Percentiles rank a stretch among this genome's conserved stretches.
phyloP scores from a whole-genome alignment of 108 stramenopile species.

The Nannochloropsis gaditana region DNA sequence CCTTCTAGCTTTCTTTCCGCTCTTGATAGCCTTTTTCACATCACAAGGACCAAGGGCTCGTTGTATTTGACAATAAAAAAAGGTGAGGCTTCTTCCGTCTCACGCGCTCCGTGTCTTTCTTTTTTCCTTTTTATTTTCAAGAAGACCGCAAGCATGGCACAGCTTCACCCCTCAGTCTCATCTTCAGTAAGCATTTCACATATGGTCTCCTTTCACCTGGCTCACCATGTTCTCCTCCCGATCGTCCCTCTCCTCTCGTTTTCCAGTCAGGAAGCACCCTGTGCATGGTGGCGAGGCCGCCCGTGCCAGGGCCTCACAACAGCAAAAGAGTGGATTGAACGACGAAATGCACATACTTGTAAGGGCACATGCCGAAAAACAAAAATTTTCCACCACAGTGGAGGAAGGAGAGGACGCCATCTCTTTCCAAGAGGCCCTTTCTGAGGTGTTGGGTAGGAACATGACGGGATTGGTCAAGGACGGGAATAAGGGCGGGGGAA shows the following conservation, averaged over 20 bases:
- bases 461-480: not conserved
- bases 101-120: too few relatives aligned
- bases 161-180: too few relatives aligned
- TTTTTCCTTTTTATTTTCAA: too few relatives aligned
- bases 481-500: not conserved
- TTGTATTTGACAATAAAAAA: not conserved
- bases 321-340: too few relatives aligned
- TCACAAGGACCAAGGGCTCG: not conserved
- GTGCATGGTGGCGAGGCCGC: not conserved
- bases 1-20: constrained; percentile 2
- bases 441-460: not conserved
- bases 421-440: not conserved
- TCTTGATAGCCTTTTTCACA: not conserved
- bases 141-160: too few relatives aligned
- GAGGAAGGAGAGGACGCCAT: constrained; percentile 11
- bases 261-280: not conserved
- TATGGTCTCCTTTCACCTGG: not conserved
- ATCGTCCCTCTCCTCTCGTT: not conserved
- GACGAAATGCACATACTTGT: constrained; percentile 3
- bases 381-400: not conserved
- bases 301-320: not conserved
- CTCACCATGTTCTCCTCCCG: not conserved
- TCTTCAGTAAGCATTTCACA: too few relatives aligned
- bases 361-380: not conserved
- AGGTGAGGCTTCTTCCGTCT: not conserved